A percentile compares a stretch with the other conserved stretches of the same genome.
Evolutionary conservation across 2,329 filamentous ascomycete genomes (phyloP).

Genomic region (Aspergillus sp.): DNA sequence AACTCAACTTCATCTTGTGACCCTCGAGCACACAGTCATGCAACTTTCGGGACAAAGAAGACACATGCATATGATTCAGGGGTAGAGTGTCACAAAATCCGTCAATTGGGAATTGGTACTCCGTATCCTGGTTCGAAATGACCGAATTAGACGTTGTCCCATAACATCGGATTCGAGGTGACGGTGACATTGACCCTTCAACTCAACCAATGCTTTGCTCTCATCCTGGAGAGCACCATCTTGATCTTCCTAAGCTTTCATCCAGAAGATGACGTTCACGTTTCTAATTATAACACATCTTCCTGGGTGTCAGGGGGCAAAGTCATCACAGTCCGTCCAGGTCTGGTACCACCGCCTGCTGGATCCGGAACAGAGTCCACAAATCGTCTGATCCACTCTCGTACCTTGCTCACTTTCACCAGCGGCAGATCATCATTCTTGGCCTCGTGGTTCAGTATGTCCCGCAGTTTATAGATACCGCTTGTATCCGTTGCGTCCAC

Average conservation of each 20-base stretch:
- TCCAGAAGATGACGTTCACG: not conserved
- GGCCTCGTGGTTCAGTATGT: slow-evolving; percentile 22
- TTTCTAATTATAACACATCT: slow-evolving; percentile 26
- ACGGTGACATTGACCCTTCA: not conserved
- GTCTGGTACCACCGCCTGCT: slow-evolving; percentile 31
- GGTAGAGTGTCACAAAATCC: not conserved
- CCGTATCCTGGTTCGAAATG: not conserved
- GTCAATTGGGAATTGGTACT: too few relatives aligned
- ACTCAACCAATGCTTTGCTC: not conserved
- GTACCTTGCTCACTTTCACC: slow-evolving; percentile 68
- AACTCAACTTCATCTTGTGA: slow-evolving; percentile 10
- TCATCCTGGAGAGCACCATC: not conserved
- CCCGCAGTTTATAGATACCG: slow-evolving; percentile 62
- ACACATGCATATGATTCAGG: slow-evolving; percentile 11
- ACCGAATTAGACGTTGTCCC: not conserved
- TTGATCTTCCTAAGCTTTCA: not conserved
- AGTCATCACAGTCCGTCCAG: slow-evolving; percentile 9
- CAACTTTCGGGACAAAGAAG: slow-evolving; percentile 9
- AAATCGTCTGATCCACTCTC: slow-evolving; percentile 76
- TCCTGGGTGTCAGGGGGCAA: slow-evolving; percentile 25
- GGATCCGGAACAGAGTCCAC: slow-evolving; percentile 54
- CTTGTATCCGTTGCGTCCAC: slow-evolving; percentile 57
- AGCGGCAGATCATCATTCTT: slow-evolving; percentile 55
- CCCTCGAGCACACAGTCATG: slow-evolving; percentile 8
- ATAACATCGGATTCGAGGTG: not conserved